Conservation (phyloP, 768 basidiomycete genomes). For the Gautieria morchelliformis region DNA sequence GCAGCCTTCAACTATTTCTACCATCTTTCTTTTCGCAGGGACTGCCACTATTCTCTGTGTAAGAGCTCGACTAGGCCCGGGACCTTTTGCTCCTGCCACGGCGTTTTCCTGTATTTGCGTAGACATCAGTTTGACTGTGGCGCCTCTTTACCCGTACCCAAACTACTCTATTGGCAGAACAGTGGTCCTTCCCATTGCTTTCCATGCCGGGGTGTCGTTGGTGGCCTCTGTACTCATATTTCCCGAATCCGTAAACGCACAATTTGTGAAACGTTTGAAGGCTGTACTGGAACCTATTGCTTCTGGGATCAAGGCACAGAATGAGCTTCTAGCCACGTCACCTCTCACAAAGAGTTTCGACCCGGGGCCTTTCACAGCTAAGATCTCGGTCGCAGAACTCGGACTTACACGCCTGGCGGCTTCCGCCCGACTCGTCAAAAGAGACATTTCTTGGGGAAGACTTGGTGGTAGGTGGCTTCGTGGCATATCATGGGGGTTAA, state of each 20-base stretch:
- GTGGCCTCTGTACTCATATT: conserved; percentile 45
- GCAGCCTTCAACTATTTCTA: conserved; percentile 50
- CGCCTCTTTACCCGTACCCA: conserved; percentile 54
- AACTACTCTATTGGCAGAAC: conserved; percentile 44
- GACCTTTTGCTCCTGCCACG: conserved; percentile 48
- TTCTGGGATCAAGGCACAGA: conserved; percentile 36
- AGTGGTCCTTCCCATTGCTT: conserved; percentile 46
- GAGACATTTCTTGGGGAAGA: conserved; percentile 51
- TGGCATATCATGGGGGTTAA: neutral
- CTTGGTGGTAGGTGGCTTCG: conserved; percentile 35
- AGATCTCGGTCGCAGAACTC: conserved; percentile 32
- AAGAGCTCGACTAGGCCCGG: conserved; percentile 50
- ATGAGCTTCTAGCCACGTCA: conserved; percentile 32
- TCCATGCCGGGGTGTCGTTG: conserved; percentile 52
- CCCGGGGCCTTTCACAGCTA: conserved; percentile 22
- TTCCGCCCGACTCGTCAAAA: conserved; percentile 40
- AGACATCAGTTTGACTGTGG: conserved; percentile 50
- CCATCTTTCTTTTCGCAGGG: conserved; percentile 55
- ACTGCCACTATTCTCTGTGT: conserved; percentile 47
- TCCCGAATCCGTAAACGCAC: conserved; percentile 51
- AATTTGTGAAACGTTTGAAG: conserved; percentile 43
- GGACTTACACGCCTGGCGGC: conserved; percentile 44
- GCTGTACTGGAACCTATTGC: conserved; percentile 40
- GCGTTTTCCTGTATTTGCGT: conserved; percentile 53
- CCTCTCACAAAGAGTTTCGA: conserved; percentile 33